Evolutionary conservation across 108 stramenopile species (phyloP).

Genomic region (Pseudonitzschia delicatissima): DNA sequence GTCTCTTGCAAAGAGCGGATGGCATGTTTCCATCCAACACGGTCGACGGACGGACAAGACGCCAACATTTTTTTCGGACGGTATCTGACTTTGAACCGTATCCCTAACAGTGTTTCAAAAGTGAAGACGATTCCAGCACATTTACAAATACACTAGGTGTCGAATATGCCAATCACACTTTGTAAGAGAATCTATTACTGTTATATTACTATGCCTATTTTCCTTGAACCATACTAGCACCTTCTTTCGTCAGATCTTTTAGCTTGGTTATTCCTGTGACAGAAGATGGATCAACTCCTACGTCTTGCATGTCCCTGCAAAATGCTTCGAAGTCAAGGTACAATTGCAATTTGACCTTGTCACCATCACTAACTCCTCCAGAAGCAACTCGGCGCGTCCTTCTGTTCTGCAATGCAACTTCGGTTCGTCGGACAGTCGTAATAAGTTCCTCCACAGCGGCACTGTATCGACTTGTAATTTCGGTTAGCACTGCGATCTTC

Average conservation of each 20-base stretch:
- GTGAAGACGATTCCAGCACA: too few relatives aligned
- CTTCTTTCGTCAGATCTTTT: conserved; percentile 60
- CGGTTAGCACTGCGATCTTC: conserved; percentile 56
- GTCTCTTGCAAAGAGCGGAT: too few relatives aligned
- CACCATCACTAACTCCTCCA: conserved; percentile 87
- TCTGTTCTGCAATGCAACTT: conserved; percentile 77
- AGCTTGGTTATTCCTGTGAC: conserved; percentile 66
- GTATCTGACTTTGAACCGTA: too few relatives aligned
- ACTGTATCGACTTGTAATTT: conserved; percentile 66
- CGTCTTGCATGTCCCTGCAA: conserved; percentile 41
- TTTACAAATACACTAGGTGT: too few relatives aligned
- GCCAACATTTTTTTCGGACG: too few relatives aligned
- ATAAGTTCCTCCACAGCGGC: conserved; percentile 77
- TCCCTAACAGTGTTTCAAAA: too few relatives aligned
- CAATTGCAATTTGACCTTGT: conserved; percentile 86
- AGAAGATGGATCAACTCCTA: conserved; percentile 52
- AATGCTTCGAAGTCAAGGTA: conserved; percentile 71
- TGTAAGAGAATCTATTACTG: too few relatives aligned
- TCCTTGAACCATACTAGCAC: conserved; percentile 9
- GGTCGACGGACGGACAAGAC: too few relatives aligned
- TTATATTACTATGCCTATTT: too few relatives aligned
- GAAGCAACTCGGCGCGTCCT: conserved; percentile 61
- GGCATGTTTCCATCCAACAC: too few relatives aligned
- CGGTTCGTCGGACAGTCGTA: conserved; percentile 77
- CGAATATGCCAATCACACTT: too few relatives aligned